Percentiles rank a stretch among this genome's conserved stretches.
Evolutionary conservation across 2,329 filamentous ascomycete genomes (phyloP).

Genomic region (Aspergillus quadricinctus): DNA sequence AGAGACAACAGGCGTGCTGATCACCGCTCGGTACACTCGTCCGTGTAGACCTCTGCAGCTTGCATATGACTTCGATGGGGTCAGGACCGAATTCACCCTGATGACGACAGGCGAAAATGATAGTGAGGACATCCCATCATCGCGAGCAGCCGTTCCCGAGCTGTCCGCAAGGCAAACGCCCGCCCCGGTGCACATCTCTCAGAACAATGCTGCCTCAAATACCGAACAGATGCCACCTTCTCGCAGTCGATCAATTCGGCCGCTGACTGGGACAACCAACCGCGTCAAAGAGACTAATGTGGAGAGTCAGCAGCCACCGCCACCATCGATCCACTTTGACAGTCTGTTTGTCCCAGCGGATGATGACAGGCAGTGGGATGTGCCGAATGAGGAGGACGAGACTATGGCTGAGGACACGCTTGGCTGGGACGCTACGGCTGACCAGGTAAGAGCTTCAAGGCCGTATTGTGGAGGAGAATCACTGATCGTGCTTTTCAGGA

Average conservation of each 20-base stretch:
- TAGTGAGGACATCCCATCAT: constrained; percentile 35
- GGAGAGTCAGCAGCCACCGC: constrained; percentile 25
- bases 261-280: constrained; percentile 28
- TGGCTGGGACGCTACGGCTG: constrained; percentile 57
- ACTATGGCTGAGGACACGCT: constrained; percentile 57
- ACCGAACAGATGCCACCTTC: constrained; percentile 28
- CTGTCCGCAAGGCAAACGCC: constrained; percentile 39
- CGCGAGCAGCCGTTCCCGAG: constrained; percentile 36
- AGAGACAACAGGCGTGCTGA: constrained; percentile 51
- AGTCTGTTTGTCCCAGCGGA: constrained; percentile 60
- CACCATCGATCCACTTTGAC: constrained; percentile 46
- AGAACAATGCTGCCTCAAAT: constrained; percentile 9
- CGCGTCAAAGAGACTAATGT: constrained; percentile 18
- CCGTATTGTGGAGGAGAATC: background rate
- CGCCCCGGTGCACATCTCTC: constrained; percentile 22
- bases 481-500: constrained; percentile 17
- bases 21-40: constrained; percentile 56
- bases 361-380: constrained; percentile 59
- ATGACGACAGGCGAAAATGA: constrained; percentile 60
- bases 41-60: constrained; percentile 59
- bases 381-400: constrained; percentile 50
- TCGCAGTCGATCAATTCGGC: constrained; percentile 27
- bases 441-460: constrained; percentile 36
- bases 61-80: constrained; percentile 52
- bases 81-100: constrained; percentile 58